Evolutionary conservation across 148 eudicot species (phyloP), one percentile per base, ranked within the genome.

Genomic region (Persicaria maculosa): DNA sequence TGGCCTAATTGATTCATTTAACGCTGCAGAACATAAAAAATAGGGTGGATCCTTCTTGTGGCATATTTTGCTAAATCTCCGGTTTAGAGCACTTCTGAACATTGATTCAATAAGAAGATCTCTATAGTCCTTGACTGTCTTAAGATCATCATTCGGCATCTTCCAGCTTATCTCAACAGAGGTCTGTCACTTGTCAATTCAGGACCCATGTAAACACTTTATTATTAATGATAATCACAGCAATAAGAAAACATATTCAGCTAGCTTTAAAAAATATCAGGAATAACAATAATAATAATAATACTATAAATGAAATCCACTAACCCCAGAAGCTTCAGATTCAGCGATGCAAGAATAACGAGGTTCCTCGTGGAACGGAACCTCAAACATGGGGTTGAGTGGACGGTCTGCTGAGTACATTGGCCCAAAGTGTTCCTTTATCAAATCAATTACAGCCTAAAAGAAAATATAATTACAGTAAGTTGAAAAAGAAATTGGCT

Each of bases 281-380:
- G n/a, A 54, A 4, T 54, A 16, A 54, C 7, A n/a, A 54, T n/a
- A 54, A 6, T 54, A 19, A 6, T 15, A n/a, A 14, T 6, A 3
- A 54, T 4, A 5, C 12, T 12, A 48, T 8, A 12, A 48, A 48
- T 8, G 12, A 48, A 48, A 12, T 54, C 6, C 6, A 54, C 58
- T 54, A 54, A 61, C 67, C 67, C 67, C 67, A 61, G 43, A 22
- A 61, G 67, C 67, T 61, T 61, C 67, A 61, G 67, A 22, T 25
- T 61, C 67, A 25, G 25, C 67, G 7, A 61, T 22, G 25, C 67
- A 61, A 61, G 67, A 61, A 61, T 61, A 61, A 4, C 67, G 43
- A 61, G 67, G 67, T 61, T 61, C 67, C 20, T 22, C 10, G 22
- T 61, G 67, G 67, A 61, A 61, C 11, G 67, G 67, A 61, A 61